Base-by-base conservation (phyloP, 225 moss, liverwort and hornwort species). In the Pseudoscleropodium purum region DNA sequence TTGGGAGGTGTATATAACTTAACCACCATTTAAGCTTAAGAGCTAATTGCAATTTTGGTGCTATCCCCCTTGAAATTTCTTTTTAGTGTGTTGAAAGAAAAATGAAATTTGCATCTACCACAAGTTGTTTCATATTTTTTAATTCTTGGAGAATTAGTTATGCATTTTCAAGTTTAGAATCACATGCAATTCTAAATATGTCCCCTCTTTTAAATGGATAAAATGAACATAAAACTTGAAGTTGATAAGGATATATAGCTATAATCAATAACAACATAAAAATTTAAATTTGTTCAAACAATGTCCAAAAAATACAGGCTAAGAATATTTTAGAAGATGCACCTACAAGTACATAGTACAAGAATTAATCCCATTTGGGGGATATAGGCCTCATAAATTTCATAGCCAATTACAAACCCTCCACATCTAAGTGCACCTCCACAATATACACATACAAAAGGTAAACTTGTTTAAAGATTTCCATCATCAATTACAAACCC, bases 261-360 rank as follows among this genome's bases (percentile, higher is more conserved):
- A 43, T 3, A 43, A 41, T 73, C 43, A 74, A 41, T 15, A 41
- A 26, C 0, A 9, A 15, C 3, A 41, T 39, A 41, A 6, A 73
- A 43, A 27, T 45, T 45, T 74, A 29, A 45, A 74, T 29, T 74
- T 45, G 45, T 30, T 18, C 6, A 74, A 45, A 74, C 1, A 3
- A 74, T 17, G 4, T 43, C 5, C 0, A n/a, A 43, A 8, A 73
- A 41, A 72, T 9, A 72, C 9, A 72, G 43, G 8, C 9, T 27
- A 41, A 41, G 5, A 27, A 16, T 73, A 27, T 41, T 72, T 43
- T 39, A 0, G 69, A 20, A 0, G 7, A 39, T n/a, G 7, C 1
- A 24, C 0, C 0, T 39, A 1, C 3, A 4, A 0, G 2, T n/a
- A 1, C 0, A 2, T n/a, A 24, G 7, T 1, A 7, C 24, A 13